These are phyloP conservation scores for Paecilomyces variotii DNA, from an alignment of 2,329 filamentous ascomycete genomes.

Conservation along the genomic window DNA sequence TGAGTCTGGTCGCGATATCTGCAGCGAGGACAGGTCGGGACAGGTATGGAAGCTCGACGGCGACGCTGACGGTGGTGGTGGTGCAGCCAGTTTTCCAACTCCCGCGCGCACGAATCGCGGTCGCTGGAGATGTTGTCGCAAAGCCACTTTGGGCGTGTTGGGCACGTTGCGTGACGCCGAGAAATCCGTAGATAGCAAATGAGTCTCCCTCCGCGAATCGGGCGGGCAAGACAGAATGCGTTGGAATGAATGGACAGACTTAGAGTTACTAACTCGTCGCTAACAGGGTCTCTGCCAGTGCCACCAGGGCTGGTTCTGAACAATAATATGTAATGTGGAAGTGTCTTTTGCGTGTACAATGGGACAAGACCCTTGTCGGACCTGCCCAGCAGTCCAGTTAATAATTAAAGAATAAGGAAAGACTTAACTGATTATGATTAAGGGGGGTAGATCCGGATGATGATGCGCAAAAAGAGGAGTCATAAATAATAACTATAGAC, in stretches of 20 bases:
- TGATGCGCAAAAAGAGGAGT: neutral
- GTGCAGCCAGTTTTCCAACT: slow-evolving; percentile 33
- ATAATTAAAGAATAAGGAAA: neutral
- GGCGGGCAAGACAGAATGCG: neutral
- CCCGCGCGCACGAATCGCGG: slow-evolving; percentile 14
- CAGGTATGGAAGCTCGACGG: slow-evolving; percentile 36
- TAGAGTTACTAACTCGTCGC: too few relatives aligned
- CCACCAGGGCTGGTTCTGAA: too few relatives aligned
- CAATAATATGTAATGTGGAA: neutral
- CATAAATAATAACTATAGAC: neutral
- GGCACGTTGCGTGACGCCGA: neutral
- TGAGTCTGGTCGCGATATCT: slow-evolving; percentile 19
- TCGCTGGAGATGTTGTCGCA: neutral
- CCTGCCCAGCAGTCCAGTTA: slow-evolving; percentile 1
- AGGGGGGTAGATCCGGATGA: neutral
- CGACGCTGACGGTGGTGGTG: slow-evolving; percentile 13
- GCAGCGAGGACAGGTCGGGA: slow-evolving; percentile 34
- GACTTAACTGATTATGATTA: neutral
- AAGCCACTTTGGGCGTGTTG: slow-evolving; percentile 7
- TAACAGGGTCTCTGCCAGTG: too few relatives aligned
- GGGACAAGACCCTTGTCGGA: slow-evolving; percentile 1
- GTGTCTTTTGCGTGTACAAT: neutral
- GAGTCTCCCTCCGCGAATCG: neutral
- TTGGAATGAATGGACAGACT: too few relatives aligned
- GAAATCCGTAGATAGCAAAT: neutral